Conservation (phyloP, 108 stramenopile species). For the Poteriospumella lacustris region DNA sequence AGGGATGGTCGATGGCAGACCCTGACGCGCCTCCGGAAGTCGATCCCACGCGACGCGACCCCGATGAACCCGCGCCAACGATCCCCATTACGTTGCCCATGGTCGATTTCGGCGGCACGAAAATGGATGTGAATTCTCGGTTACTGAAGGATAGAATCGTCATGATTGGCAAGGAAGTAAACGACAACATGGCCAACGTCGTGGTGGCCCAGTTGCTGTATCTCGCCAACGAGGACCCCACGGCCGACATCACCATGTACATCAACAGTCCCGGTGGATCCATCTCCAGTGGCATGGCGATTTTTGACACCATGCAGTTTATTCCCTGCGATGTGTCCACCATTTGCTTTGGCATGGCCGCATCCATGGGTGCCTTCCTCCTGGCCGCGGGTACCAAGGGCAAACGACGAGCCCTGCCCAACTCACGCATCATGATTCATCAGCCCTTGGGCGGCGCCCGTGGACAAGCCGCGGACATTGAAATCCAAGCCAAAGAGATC, state of each 20-base stretch:
- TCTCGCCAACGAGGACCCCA: conserved; percentile 84
- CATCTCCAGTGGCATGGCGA: conserved; percentile 83
- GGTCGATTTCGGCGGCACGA: conserved; percentile 67
- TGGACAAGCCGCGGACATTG: conserved; percentile 90
- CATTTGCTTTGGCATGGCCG: conserved; percentile 96
- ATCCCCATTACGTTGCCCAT: conserved; percentile 45
- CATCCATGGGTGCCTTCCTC: conserved; percentile 89
- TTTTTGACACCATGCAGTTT: conserved; percentile 95
- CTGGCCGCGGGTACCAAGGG: conserved; percentile 80
- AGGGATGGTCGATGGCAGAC: not conserved
- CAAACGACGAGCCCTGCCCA: conserved; percentile 78
- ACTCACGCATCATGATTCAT: conserved; percentile 95
- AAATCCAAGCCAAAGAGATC: conserved; percentile 96
- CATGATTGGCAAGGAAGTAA: conserved; percentile 74
- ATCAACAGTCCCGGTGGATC: conserved; percentile 87
- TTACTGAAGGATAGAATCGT: conserved; percentile 87
- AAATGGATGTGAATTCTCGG: conserved; percentile 86
- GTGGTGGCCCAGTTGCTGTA: conserved; percentile 80
- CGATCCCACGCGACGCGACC: not conserved
- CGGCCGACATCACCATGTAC: conserved; percentile 87
- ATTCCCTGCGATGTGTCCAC: conserved; percentile 89
- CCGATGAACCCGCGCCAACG: not conserved
- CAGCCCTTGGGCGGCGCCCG: conserved; percentile 93
- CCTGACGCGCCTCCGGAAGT: not conserved
- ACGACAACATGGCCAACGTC: conserved; percentile 87